Evolutionary conservation across 2,329 filamentous ascomycete species (phyloP), one percentile per base, ranked within the genome.

Genomic region (Cadophora sp.): DNA sequence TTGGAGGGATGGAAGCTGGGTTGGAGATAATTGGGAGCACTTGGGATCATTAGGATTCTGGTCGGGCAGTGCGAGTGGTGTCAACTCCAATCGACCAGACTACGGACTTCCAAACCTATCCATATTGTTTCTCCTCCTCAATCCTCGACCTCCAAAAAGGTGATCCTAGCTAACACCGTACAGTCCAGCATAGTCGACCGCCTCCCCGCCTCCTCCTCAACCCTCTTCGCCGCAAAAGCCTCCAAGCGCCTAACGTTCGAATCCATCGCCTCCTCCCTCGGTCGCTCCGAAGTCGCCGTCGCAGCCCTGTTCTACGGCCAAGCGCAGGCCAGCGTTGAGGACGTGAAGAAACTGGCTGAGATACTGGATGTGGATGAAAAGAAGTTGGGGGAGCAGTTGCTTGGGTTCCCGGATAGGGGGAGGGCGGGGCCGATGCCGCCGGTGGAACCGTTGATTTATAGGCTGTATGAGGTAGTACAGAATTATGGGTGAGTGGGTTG

Each of bases 271-370:
- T 81, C 89, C 73, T 84, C 89, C 34, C 85, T 97, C 53, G 91
- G 90, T 62, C 92, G 94, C 66, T 89, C 89, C 75, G 94, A 97
- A 80, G 93, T 97, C n/a, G 92, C 93, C 50, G 88, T 92, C 3
- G 94, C 94, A 2, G 94, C 94, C 1, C 83, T 97, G 71, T 97
- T 97, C 85, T 97, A 97, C 79, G 94, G 94, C 34, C 93, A 96
- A 79, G 89, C 91, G 6, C 88, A 88, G 74, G 92, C 93, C 0
- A 91, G 89, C 0, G 76, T 86, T 0, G 90, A 92, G 70, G 93
- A 96, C 69, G 75, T 84, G 14, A 88, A 86, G 67, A 90, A 88
- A 68, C 87, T 97, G 1, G 86, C 91, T 1, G 76, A 84, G 50
- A 79, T 93, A 27, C 86, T 97, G 9, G 85, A 83, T 0, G 84